Conservation (phyloP, 148 eudicot species). For the Cornus kousa region DNA sequence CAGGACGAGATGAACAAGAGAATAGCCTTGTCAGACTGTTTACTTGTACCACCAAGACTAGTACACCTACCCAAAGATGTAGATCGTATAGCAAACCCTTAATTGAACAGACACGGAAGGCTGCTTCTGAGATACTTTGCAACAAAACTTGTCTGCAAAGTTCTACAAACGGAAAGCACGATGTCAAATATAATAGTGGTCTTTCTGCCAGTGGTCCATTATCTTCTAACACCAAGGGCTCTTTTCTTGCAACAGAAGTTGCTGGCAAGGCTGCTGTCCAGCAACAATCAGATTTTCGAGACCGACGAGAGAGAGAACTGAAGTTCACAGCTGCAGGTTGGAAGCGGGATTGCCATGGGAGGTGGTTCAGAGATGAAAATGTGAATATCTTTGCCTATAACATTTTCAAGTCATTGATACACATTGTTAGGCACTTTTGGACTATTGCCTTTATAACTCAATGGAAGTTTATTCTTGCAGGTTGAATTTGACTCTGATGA, state of each 20-base stretch:
- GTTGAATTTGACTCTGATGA: slow-evolving; percentile 73
- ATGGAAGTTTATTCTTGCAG: slow-evolving; percentile 25
- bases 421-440: no score
- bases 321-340: slow-evolving; percentile 70
- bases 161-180: neutral
- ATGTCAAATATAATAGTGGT: slow-evolving; percentile 6
- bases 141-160: slow-evolving; percentile 3
- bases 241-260: slow-evolving; percentile 7
- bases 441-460: neutral
- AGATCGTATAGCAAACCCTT: slow-evolving; percentile 30
- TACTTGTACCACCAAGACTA: neutral
- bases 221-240: neutral
- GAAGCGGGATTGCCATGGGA: slow-evolving; percentile 66
- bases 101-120: slow-evolving; percentile 43
- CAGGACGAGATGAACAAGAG: slow-evolving; percentile 43
- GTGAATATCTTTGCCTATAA: slow-evolving; percentile 24
- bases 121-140: slow-evolving; percentile 37
- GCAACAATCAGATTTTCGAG: slow-evolving; percentile 22
- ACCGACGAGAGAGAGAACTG: slow-evolving; percentile 46
- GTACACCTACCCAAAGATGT: slow-evolving; percentile 5
- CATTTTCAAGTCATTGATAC: neutral
- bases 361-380: slow-evolving; percentile 66
- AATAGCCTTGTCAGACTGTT: slow-evolving; percentile 38
- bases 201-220: neutral
- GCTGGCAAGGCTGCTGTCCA: slow-evolving; percentile 7